Conservation (phyloP, 768 basidiomycete species). For the Candolleomyces aberdarensis region DNA sequence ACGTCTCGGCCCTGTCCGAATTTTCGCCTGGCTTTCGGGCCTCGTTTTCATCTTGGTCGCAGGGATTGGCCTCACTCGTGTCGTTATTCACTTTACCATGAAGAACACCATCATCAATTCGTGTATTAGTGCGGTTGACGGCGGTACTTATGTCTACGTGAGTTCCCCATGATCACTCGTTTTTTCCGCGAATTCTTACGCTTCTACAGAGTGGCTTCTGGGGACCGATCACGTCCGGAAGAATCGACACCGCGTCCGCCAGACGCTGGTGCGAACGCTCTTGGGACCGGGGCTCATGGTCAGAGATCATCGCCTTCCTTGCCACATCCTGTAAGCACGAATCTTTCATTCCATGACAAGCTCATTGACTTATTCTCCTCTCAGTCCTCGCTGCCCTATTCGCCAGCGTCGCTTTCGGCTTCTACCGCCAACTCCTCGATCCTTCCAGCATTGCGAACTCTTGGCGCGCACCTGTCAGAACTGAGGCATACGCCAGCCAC, state of each 20-base stretch:
- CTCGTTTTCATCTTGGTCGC: slow-evolving; percentile 46
- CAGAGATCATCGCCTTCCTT: slow-evolving; percentile 62
- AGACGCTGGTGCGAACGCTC: slow-evolving; percentile 55
- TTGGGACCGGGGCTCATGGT: slow-evolving; percentile 67
- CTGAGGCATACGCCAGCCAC: slow-evolving; percentile 40
- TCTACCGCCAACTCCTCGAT: slow-evolving; percentile 73
- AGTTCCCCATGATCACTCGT: slow-evolving; percentile 10
- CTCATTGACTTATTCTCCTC: not conserved
- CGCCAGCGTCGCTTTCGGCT: slow-evolving; percentile 63
- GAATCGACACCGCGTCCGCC: slow-evolving; percentile 21
- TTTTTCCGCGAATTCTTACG: not conserved
- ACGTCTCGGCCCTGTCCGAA: slow-evolving; percentile 48
- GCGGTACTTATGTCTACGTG: slow-evolving; percentile 33
- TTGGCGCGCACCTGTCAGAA: slow-evolving; percentile 44
- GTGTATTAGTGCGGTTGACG: slow-evolving; percentile 44
- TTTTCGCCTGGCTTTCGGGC: slow-evolving; percentile 53
- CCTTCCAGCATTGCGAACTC: slow-evolving; percentile 56
- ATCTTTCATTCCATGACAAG: not conserved
- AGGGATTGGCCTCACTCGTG: slow-evolving; percentile 50
- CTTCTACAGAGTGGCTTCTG: slow-evolving; percentile 48
- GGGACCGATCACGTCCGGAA: slow-evolving; percentile 37
- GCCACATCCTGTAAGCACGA: slow-evolving; percentile 50
- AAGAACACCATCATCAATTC: slow-evolving; percentile 64
- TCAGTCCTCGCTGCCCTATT: slow-evolving; percentile 60
- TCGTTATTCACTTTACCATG: slow-evolving; percentile 62